A percentile compares a stretch with the other conserved stretches of the same genome.
These are phyloP conservation scores for Sicyos edulis DNA, from an alignment of 306 rosid species.

Conservation along the genomic window DNA sequence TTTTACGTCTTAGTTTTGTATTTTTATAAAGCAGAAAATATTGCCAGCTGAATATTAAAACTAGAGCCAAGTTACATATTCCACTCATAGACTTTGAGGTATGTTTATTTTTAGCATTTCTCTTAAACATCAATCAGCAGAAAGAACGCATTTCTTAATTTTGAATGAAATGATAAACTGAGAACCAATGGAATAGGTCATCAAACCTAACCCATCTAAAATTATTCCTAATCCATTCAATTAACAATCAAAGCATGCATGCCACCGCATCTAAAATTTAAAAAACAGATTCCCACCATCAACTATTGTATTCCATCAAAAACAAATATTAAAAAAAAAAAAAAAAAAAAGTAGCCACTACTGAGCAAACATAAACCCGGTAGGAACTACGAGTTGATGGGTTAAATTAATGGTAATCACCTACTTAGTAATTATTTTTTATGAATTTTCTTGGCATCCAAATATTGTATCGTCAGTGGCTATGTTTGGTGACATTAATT, in stretches of 20 bases:
- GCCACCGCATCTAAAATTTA: background rate
- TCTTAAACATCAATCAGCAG: background rate
- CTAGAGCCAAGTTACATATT: background rate
- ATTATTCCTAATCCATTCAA: background rate
- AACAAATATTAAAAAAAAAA: too few species aligned
- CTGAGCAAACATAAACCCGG: too few species aligned
- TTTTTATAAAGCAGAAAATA: background rate
- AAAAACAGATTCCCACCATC: background rate
- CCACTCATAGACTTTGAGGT: background rate
- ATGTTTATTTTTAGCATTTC: background rate
- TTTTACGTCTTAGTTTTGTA: background rate
- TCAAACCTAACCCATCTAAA: slow-evolving; percentile 1
- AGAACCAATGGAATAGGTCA: background rate
- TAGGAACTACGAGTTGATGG: too few species aligned
- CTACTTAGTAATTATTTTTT: too few species aligned
- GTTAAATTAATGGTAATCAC: too few species aligned
- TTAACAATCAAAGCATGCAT: background rate
- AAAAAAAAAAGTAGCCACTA: too few species aligned
- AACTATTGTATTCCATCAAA: background rate
- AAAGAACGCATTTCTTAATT: background rate
- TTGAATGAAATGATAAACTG: background rate
- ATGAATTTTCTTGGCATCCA: too few species aligned
- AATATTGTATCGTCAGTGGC: too few species aligned
- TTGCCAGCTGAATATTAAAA: background rate
- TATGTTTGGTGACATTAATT: too few species aligned